These are phyloP conservation scores for Prunus mira DNA, from an alignment of 306 rosid species.

Conservation along the genomic window DNA sequence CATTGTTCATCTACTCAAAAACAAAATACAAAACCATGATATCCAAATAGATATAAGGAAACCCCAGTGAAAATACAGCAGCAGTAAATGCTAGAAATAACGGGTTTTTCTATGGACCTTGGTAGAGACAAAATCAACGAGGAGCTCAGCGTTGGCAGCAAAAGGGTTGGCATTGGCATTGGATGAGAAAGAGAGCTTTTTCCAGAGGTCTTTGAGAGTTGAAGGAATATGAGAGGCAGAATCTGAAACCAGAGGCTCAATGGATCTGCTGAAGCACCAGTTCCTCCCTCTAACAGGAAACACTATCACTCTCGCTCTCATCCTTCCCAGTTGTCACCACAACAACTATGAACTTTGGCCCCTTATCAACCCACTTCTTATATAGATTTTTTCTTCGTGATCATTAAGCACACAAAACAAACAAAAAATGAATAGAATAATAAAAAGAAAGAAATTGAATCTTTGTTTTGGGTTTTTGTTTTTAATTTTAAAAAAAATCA, in stretches of 20 bases:
- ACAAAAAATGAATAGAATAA: background rate
- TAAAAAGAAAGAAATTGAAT: background rate
- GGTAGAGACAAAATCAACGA: constrained; percentile 49
- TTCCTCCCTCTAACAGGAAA: constrained; percentile 80
- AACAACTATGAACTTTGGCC: background rate
- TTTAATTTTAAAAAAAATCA: background rate
- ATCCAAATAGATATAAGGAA: background rate
- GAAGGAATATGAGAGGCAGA: constrained; percentile 45
- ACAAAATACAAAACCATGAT: background rate
- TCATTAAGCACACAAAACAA: background rate
- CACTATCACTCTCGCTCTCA: constrained; percentile 87
- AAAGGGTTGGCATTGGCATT: constrained; percentile 47
- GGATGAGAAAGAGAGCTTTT: constrained; percentile 27
- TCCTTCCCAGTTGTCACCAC: constrained; percentile 10
- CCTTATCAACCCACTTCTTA: background rate
- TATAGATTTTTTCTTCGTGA: background rate
- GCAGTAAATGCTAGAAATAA: background rate
- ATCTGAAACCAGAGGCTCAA: constrained; percentile 38
- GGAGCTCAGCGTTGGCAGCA: constrained; percentile 57
- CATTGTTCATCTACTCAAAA: constrained; percentile 63
- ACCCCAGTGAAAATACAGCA: constrained; percentile 2
- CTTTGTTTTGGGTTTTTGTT: background rate
- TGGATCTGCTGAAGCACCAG: constrained; percentile 80
- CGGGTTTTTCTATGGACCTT: constrained; percentile 37
- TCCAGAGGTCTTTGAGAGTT: constrained; percentile 60